Conservation (phyloP, 495 filamentous ascomycete genomes). For the Neurospora terricola region DNA sequence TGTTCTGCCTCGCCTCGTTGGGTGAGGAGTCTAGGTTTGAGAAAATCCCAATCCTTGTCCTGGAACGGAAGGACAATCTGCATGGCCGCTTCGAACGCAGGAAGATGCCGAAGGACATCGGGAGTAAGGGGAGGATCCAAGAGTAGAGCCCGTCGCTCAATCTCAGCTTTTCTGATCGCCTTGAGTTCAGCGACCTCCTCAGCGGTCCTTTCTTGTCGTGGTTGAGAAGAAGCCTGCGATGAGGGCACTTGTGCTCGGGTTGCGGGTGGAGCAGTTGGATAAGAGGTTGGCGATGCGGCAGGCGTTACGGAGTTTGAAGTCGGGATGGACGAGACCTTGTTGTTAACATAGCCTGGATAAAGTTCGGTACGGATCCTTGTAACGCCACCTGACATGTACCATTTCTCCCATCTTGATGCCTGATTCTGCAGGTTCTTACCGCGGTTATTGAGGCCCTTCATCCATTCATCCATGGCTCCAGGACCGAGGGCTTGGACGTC, state of each 20-base stretch:
- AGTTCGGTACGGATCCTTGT: slow-evolving; percentile 24
- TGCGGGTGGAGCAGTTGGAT: neutral
- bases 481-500: slow-evolving; percentile 48
- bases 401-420: slow-evolving; percentile 60
- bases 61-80: slow-evolving; percentile 54
- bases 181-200: slow-evolving; percentile 45
- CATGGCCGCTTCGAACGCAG: slow-evolving; percentile 59
- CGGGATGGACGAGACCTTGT: neutral
- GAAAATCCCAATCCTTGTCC: slow-evolving; percentile 53
- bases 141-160: slow-evolving; percentile 53
- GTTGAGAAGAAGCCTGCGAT: neutral
- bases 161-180: slow-evolving; percentile 50
- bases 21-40: slow-evolving; percentile 54
- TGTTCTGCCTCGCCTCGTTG: slow-evolving; percentile 51
- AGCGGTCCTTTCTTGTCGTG: slow-evolving; percentile 29
- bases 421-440: slow-evolving; percentile 49
- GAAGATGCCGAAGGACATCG: slow-evolving; percentile 51
- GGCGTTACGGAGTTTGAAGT: neutral
- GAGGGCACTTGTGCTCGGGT: neutral
- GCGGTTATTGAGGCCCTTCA: slow-evolving; percentile 54
- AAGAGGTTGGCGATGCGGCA: neutral
- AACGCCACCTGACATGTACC: slow-evolving; percentile 44
- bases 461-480: slow-evolving; percentile 60
- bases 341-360: slow-evolving; percentile 13
- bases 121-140: slow-evolving; percentile 52